A percentile compares a stretch with the other conserved stretches of the same genome.
Evolutionary conservation across 2,329 filamentous ascomycete genomes (phyloP).

Genomic region (Cercospora sp.): DNA sequence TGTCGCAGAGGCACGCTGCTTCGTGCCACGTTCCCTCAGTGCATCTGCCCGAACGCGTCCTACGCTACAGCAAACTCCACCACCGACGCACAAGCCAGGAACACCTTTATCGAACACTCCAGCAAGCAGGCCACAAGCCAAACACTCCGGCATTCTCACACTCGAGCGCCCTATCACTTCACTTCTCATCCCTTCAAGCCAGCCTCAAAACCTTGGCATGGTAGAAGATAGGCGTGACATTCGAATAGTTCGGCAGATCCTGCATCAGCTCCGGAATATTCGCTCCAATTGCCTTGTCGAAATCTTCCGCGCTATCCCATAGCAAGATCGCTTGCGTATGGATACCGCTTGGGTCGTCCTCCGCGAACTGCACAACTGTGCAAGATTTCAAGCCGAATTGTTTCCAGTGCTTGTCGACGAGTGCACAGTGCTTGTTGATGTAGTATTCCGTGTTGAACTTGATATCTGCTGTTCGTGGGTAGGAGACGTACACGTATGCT

Average conservation of each 20-base stretch:
- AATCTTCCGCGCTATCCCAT: constrained; percentile 24
- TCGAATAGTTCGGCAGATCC: constrained; percentile 26
- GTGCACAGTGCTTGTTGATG: constrained; percentile 46
- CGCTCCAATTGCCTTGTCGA: constrained; percentile 25
- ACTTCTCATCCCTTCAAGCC: not conserved
- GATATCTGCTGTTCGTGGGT: constrained; percentile 39
- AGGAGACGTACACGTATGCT: constrained; percentile 30
- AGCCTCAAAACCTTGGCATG: constrained; percentile 19
- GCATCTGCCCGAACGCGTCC: not conserved
- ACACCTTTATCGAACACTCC: not conserved
- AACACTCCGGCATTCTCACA: not conserved
- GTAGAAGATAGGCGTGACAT: constrained; percentile 22
- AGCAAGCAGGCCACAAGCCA: not conserved
- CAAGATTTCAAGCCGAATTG: constrained; percentile 41
- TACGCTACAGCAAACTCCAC: not conserved
- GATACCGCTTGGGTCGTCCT: constrained; percentile 21
- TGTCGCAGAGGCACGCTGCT: not conserved
- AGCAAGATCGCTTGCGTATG: constrained; percentile 29
- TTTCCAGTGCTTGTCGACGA: constrained; percentile 44
- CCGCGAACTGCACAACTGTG: constrained; percentile 27
- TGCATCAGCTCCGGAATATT: constrained; percentile 28
- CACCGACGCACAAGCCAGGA: not conserved
- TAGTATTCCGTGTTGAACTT: constrained; percentile 52
- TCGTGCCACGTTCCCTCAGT: not conserved
- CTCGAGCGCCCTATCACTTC: not conserved